Conservation (phyloP, 2,329 filamentous ascomycete species). For the Colletotrichum horii region DNA sequence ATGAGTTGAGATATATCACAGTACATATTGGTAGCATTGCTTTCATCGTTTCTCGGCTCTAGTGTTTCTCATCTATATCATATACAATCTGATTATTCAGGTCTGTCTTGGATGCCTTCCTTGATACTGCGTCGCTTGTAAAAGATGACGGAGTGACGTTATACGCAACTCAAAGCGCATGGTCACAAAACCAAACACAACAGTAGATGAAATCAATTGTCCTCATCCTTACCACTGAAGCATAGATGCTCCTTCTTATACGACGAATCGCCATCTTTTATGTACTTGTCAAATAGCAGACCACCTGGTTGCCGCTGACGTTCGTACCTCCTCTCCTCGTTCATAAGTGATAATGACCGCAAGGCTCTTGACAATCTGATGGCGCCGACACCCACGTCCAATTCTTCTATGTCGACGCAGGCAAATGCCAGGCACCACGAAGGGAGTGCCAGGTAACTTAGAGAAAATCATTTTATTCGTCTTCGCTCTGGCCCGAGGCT, state of each 20-base stretch:
- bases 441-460: neutral
- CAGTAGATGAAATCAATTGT: neutral
- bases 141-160: neutral
- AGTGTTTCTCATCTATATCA: neutral
- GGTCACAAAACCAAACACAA: neutral
- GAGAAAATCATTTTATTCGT: neutral
- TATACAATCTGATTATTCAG: neutral
- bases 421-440: neutral
- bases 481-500: neutral
- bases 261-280: neutral
- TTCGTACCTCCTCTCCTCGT: neutral
- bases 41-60: accelerated
- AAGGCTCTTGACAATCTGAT: neutral
- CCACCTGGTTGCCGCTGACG: neutral
- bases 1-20: neutral
- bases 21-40: neutral
- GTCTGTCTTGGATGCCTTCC: neutral
- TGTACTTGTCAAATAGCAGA: neutral
- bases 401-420: accelerated
- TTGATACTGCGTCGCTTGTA: neutral
- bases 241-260: neutral
- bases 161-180: neutral
- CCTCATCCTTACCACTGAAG: neutral
- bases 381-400: neutral
- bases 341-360: neutral